Evolutionary conservation across 78 protist genomes (phyloP).

Genomic region (Dictyostelium firmibasis): DNA sequence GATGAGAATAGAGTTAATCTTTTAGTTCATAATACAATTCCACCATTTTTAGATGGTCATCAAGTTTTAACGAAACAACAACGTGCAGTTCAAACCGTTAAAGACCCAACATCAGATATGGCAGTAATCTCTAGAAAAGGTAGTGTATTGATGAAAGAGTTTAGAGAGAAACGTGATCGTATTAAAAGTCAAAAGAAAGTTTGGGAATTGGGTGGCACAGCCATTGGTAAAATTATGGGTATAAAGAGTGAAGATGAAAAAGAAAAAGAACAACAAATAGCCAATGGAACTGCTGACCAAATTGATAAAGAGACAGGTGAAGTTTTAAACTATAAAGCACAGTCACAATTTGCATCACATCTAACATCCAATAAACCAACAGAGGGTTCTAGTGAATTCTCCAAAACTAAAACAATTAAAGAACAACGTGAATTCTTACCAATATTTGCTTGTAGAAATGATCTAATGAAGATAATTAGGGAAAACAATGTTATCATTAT

Average conservation of each 20-base stretch:
- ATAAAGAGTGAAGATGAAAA: conserved; percentile 50
- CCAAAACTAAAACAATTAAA: conserved; percentile 86
- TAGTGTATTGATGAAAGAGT: conserved; percentile 47
- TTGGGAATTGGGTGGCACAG: conserved; percentile 86
- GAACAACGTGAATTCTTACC: conserved; percentile 98
- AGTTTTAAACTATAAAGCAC: conserved; percentile 43
- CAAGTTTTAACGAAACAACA: conserved; percentile 73
- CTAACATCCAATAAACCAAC: not conserved
- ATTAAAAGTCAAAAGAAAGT: conserved; percentile 59
- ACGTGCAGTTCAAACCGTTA: conserved; percentile 89
- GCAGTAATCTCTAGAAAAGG: conserved; percentile 93
- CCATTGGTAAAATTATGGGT: conserved; percentile 87
- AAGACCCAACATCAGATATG: conserved; percentile 95
- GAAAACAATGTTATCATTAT: conserved; percentile 88
- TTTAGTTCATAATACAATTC: conserved; percentile 89
- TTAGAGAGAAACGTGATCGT: conserved; percentile 82
- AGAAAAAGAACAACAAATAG: conserved; percentile 8
- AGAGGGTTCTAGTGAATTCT: conserved; percentile 86
- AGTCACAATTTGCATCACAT: conserved; percentile 75
- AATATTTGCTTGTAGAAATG: conserved; percentile 84
- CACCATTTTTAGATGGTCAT: conserved; percentile 97
- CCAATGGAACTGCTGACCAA: not conserved
- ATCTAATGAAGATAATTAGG: conserved; percentile 89
- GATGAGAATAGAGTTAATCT: conserved; percentile 71
- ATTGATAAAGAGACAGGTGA: conserved; percentile 36